Percentiles rank a stretch among this genome's conserved stretches.
These are phyloP conservation scores for Silene vulgaris DNA, from an alignment of 179 eudicot species.

Conservation along the genomic window DNA sequence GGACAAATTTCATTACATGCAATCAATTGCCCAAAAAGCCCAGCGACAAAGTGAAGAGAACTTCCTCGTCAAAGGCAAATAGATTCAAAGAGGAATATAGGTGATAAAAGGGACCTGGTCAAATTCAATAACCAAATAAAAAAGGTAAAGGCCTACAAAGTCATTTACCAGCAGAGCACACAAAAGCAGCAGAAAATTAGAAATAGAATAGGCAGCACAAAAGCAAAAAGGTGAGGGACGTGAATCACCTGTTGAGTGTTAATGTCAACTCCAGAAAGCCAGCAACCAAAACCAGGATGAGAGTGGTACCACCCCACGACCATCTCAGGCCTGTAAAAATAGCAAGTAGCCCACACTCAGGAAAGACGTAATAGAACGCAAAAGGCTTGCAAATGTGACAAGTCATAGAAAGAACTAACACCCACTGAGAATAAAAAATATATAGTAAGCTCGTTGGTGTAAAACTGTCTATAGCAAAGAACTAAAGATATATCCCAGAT, in stretches of 20 bases:
- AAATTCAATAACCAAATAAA: not conserved
- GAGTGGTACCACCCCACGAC: constrained; percentile 59
- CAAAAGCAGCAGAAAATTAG: not conserved
- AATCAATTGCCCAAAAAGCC: not conserved
- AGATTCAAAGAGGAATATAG: not conserved
- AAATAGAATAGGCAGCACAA: not conserved
- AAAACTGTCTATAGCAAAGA: not conserved
- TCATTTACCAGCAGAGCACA: not conserved
- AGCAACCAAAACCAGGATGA: constrained; percentile 93
- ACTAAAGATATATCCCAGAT: not conserved
- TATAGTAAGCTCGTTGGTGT: not conserved
- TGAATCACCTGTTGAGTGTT: constrained; percentile 73
- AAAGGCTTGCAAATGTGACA: not conserved
- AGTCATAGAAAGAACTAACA: not conserved
- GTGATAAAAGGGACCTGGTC: not conserved
- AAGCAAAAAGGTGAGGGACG: not conserved
- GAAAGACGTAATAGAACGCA: not conserved
- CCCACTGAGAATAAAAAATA: not conserved
- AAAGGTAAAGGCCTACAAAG: not conserved
- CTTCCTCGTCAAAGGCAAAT: not conserved
- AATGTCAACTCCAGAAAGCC: constrained; percentile 90
- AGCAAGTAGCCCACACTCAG: not conserved
- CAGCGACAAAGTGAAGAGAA: not conserved
- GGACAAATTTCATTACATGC: not conserved
- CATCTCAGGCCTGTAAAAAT: constrained; percentile 60